A percentile compares a stretch with the other conserved stretches of the same genome.
phyloP scores from a whole-genome alignment of 345 rosid genomes.

The Noccaea caerulescens region DNA sequence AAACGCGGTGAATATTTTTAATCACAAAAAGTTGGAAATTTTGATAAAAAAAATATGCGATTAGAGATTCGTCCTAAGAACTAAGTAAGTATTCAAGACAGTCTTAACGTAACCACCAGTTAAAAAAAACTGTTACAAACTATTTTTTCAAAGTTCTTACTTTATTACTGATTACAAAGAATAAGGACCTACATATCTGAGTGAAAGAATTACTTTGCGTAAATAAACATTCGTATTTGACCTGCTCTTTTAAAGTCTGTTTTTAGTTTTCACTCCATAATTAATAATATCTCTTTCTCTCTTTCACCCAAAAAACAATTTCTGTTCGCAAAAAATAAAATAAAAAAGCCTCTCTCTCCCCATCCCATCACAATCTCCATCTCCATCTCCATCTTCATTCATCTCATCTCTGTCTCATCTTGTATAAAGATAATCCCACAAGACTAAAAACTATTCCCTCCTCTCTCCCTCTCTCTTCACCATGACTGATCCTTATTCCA shows the following conservation, averaged over 20 bases:
- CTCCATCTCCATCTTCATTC: slow-evolving; percentile 44
- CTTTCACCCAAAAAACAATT: background rate
- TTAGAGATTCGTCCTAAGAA: background rate
- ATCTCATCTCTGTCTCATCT: slow-evolving; percentile 50
- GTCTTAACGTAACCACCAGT: background rate
- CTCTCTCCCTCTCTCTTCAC: slow-evolving; percentile 42
- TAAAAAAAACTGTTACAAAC: background rate
- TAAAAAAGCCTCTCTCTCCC: slow-evolving; percentile 17
- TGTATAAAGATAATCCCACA: slow-evolving; percentile 63
- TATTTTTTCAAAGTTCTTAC: background rate
- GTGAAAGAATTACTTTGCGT: slow-evolving; percentile 41
- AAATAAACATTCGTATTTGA: slow-evolving; percentile 41
- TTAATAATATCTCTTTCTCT: slow-evolving; percentile 22
- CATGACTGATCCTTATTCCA: slow-evolving; percentile 91
- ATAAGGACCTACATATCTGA: slow-evolving; percentile 42
- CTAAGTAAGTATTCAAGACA: background rate
- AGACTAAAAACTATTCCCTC: slow-evolving; percentile 43
- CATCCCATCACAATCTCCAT: slow-evolving; percentile 47
- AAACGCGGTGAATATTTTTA: too few species aligned
- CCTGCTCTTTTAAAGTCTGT: slow-evolving; percentile 34
- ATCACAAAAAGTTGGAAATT: too few species aligned
- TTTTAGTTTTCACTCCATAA: slow-evolving; percentile 34
- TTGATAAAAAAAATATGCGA: background rate
- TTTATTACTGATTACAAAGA: slow-evolving; percentile 7
- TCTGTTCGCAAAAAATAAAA: background rate